Evolutionary conservation across 768 basidiomycete genomes (phyloP), one percentile per base, ranked within the genome.

Genomic region (Mrakia hoshinonis): DNA sequence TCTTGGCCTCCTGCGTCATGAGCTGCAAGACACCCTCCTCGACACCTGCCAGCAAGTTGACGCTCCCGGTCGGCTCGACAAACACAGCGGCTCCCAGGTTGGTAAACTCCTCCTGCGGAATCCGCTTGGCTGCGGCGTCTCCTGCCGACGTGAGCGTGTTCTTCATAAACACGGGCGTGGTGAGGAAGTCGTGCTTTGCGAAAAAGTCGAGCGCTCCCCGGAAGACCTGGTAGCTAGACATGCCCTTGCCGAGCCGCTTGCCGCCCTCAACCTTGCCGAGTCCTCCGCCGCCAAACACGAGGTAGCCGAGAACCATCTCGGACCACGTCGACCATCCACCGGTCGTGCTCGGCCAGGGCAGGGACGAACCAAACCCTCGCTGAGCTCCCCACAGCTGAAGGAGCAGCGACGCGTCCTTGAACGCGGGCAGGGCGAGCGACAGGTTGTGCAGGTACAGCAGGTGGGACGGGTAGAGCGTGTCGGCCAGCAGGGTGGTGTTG

Each of bases 201-300:
- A 97, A 78, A 76, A 93, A 88, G 77, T 93, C 90, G 74, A 95
- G 80, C 0, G 86, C 87, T 43, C 89, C 91, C 75, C 89, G 85
- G 79, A 97, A 89, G 36, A 95, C 82, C 77, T 94, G 92, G 80
- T 95, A 96, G 26, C 90, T 90, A 73, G 91, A 93, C 75, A 97
- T 77, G 1, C 92, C 90, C 69, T 84, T 85, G 6, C 91, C 94
- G 2, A 94, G 77, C 0, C 87, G 84, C 76, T 83, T 86, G 67
- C 86, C 82, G 66, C 81, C 69, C 74, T 80, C 77, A 48, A 75
- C 70, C 72, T 74, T 76, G 43, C 73, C 77, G 39, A 75, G 71
- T 20, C 69, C 74, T 9, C 77, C 88, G 74, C 91, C 90, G 3
- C 92, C 93, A 46, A 81, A 79, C 22, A 79, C 77, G 31, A 69